Evolutionary conservation across 2,329 filamentous ascomycete species (phyloP), one percentile per base, ranked within the genome.

Genomic region (Neonectria faginata): DNA sequence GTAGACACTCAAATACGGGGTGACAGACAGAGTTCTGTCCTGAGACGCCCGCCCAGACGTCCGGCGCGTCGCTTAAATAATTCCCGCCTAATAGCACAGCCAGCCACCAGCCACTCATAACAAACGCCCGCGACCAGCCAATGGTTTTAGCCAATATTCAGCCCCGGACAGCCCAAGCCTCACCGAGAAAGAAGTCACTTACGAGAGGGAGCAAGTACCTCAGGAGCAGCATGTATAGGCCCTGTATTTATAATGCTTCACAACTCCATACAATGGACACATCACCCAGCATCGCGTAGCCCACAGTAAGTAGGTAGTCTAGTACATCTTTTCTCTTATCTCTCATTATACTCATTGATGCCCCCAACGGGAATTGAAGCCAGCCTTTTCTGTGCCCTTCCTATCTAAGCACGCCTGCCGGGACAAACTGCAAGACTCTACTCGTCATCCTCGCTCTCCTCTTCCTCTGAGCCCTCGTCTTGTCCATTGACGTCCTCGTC

Each of bases 261-360:
- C 31, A 12, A 10, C n/a, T 5, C 16, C 36, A 39, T 2, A 18
- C 25, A 10, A 18, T 7, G 2, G 5, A 31, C 20, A 22, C 16
- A 16, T 27, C 27, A 31, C 27, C 9, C 47, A 50, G 11, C 9
- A 20, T 29, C 25, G 11, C 11, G 7, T 10, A 36, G 9, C 20
- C 5, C 16, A 31, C 7, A 31, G 29, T 12, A 16, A 4, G 54
- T 18, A 42, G 20, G 22, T 20, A 25, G n/a, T n/a, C n/a, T n/a
- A n/a, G 16, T 63, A 51, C 47, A 57, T 65, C 58, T 65, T 61
- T 62, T 71, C 66, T 73, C 64, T 68, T 72, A 62, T 60, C 60
- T 74, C 67, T 74, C 72, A 74, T 74, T 74, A 74, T 71, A 71
- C 68, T 74, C 72, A 72, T 74, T 73, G 71, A 74, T 74, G 72